These are phyloP conservation scores for Lupinus albus DNA, from an alignment of 306 rosid genomes.

Conservation along the genomic window DNA sequence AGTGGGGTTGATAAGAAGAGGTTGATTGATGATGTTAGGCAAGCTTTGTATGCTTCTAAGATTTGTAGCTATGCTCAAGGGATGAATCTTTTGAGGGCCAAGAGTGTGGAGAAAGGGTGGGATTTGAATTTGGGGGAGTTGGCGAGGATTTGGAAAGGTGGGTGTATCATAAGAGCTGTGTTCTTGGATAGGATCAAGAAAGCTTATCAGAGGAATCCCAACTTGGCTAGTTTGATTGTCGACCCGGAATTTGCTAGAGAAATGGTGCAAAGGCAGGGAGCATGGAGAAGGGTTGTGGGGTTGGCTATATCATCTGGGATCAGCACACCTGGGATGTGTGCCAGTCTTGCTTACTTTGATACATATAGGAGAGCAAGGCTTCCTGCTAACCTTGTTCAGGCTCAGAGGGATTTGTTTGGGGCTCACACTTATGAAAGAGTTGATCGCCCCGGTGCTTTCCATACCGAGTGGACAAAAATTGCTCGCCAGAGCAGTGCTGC, in stretches of 20 bases:
- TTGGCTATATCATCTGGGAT: constrained; percentile 82
- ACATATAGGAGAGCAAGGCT: constrained; percentile 83
- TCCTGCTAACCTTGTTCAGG: constrained; percentile 96
- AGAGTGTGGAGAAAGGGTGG: constrained; percentile 88
- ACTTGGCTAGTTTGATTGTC: constrained; percentile 76
- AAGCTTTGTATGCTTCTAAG: constrained; percentile 91
- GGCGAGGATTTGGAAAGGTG: constrained; percentile 98
- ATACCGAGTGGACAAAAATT: constrained; percentile 90
- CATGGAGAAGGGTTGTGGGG: constrained; percentile 94
- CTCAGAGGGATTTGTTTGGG: constrained; percentile 94
- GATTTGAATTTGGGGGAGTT: constrained; percentile 82
- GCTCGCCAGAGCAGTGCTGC: constrained; percentile 63
- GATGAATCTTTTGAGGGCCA: constrained; percentile 89
- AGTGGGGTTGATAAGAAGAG: constrained; percentile 74
- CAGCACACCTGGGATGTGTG: constrained; percentile 97
- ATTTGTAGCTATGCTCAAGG: constrained; percentile 97
- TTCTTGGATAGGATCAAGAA: constrained; percentile 92
- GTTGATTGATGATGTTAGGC: constrained; percentile 89
- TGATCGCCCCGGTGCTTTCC: constrained; percentile 84
- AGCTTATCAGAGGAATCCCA: constrained; percentile 85
- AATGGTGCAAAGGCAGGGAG: constrained; percentile 96
- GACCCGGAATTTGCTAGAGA: constrained; percentile 90
- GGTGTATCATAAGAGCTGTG: constrained; percentile 90
- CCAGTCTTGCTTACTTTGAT: constrained; percentile 89
- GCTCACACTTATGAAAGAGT: constrained; percentile 90